Conservation (phyloP, 805 yeast species). For the Tetrapisispora pingtungensis region DNA sequence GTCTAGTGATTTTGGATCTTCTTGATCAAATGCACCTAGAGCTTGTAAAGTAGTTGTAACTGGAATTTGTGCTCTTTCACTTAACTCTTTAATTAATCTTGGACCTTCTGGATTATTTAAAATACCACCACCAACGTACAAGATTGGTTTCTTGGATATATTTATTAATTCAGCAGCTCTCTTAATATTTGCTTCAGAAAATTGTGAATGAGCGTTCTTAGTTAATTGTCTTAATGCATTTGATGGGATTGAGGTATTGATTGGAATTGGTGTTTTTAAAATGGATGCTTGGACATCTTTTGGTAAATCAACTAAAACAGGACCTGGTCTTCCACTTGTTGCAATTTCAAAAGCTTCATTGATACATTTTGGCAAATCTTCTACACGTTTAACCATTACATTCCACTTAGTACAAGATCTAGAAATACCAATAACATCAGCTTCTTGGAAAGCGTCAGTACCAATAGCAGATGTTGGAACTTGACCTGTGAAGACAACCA, state of each 20-base stretch:
- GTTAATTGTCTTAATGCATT: constrained; percentile 62
- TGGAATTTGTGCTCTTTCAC: constrained; percentile 87
- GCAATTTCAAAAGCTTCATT: constrained; percentile 98
- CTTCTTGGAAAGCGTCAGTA: constrained; percentile 98
- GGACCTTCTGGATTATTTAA: constrained; percentile 77
- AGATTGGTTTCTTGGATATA: constrained; percentile 74
- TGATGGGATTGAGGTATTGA: constrained; percentile 63
- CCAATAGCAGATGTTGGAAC: constrained; percentile 94
- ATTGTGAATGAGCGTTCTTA: constrained; percentile 57
- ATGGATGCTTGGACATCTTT: constrained; percentile 95
- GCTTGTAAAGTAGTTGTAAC: constrained; percentile 95
- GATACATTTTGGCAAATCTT: constrained; percentile 88
- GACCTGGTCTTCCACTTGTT: constrained; percentile 93
- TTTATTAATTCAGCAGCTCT: constrained; percentile 74
- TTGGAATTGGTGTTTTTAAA: constrained; percentile 77
- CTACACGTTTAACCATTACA: constrained; percentile 92
- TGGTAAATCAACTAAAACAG: constrained; percentile 94
- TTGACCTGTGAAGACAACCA: constrained; percentile 95
- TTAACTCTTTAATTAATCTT: constrained; percentile 60
- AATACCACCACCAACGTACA: constrained; percentile 90
- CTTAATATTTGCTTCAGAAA: constrained; percentile 61
- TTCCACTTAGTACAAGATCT: constrained; percentile 98
- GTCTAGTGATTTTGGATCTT: constrained; percentile 80
- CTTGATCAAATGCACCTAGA: constrained; percentile 89
- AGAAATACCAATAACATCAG: constrained; percentile 94